These are phyloP conservation scores for Dendrostoma leiphaemia DNA, from an alignment of 2,329 filamentous ascomycete species.

Conservation along the genomic window DNA sequence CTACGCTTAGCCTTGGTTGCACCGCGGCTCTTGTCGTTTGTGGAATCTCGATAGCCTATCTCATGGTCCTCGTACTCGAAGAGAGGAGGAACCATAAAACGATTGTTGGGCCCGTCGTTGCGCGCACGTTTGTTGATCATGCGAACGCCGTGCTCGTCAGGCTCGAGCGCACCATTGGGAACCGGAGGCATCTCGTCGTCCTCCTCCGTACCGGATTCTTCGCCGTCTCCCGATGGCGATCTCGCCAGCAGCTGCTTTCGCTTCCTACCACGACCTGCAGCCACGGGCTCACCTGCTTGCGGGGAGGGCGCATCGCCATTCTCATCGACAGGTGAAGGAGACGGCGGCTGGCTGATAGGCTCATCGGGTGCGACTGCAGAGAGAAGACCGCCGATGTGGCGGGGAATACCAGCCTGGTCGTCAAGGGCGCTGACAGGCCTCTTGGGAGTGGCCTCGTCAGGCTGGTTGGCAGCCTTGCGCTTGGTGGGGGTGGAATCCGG, in stretches of 20 bases:
- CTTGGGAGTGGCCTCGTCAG: slow-evolving; percentile 50
- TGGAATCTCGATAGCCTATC: slow-evolving; percentile 59
- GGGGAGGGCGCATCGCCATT: slow-evolving; percentile 20
- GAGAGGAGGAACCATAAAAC: slow-evolving; percentile 49
- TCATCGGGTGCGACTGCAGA: slow-evolving; percentile 31
- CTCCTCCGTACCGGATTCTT: slow-evolving; percentile 16
- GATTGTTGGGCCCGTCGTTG: slow-evolving; percentile 44
- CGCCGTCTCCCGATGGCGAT: slow-evolving; percentile 4
- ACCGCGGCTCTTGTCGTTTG: slow-evolving; percentile 53
- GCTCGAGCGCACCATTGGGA: slow-evolving; percentile 40
- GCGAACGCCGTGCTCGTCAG: slow-evolving; percentile 53
- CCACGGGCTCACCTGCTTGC: slow-evolving; percentile 13
- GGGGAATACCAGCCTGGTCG: slow-evolving; percentile 32
- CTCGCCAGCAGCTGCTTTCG: slow-evolving; percentile 5
- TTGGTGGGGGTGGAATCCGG: slow-evolving; percentile 25
- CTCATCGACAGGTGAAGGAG: slow-evolving; percentile 23
- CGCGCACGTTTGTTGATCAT: slow-evolving; percentile 39
- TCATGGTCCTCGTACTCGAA: slow-evolving; percentile 51
- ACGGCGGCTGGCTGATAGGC: slow-evolving; percentile 22
- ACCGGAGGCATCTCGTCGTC: slow-evolving; percentile 24
- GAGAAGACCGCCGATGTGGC: slow-evolving; percentile 40
- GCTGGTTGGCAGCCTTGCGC: slow-evolving; percentile 49
- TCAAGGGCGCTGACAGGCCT: slow-evolving; percentile 32
- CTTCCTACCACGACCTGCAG: slow-evolving; percentile 14
- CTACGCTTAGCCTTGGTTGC: slow-evolving; percentile 52